Conservation (phyloP, 2,329 filamentous ascomycete species). For the Verticillium isaacii region DNA sequence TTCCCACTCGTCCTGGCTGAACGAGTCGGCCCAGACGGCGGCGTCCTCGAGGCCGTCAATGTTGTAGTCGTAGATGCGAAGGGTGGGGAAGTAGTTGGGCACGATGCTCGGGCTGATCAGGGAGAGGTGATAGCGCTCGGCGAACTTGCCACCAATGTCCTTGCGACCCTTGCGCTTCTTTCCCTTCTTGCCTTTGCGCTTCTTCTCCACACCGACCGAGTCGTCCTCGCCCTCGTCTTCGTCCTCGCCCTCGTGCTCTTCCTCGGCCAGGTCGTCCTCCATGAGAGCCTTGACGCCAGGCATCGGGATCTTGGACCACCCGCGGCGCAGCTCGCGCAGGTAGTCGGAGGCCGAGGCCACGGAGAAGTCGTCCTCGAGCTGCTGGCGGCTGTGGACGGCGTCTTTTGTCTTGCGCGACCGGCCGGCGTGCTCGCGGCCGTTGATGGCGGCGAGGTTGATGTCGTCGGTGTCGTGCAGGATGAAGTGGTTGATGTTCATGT, state of each 20-base stretch:
- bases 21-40: conserved; percentile 38
- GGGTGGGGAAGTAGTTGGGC: conserved; percentile 84
- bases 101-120: conserved; percentile 83
- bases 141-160: conserved; percentile 72
- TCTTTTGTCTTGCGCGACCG: neutral
- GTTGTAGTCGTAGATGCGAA: conserved; percentile 94
- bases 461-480: conserved; percentile 82
- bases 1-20: neutral
- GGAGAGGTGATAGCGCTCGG: conserved; percentile 78
- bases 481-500: conserved; percentile 99
- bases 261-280: conserved; percentile 7
- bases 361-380: conserved; percentile 50
- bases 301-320: conserved; percentile 73
- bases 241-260: conserved; percentile 12
- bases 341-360: conserved; percentile 71
- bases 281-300: conserved; percentile 22
- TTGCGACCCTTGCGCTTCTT: conserved; percentile 48
- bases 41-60: conserved; percentile 66
- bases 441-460: conserved; percentile 53
- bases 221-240: conserved; percentile 15
- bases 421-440: conserved; percentile 20
- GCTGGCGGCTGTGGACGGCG: conserved; percentile 22
- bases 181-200: conserved; percentile 29
- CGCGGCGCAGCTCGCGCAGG: conserved; percentile 67
- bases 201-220: conserved; percentile 15